Percentiles rank a stretch among this genome's conserved stretches.
These are phyloP conservation scores for Nigrograna mackinnonii DNA, from an alignment of 2,329 filamentous ascomycete genomes.

Conservation along the genomic window DNA sequence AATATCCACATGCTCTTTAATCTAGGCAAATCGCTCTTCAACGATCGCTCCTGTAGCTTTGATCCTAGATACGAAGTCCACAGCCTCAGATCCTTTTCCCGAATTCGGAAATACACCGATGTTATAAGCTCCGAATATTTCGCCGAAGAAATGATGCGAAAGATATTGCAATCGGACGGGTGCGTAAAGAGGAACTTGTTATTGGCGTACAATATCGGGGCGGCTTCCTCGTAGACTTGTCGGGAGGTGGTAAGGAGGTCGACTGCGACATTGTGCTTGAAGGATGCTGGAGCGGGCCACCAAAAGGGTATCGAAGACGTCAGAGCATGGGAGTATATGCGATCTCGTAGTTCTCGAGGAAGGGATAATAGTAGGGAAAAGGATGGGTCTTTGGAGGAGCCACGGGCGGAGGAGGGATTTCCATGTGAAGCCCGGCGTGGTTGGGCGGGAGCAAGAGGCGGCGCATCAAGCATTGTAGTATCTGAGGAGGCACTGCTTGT, in stretches of 20 bases:
- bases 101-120: constrained; percentile 38
- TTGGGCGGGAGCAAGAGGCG: constrained; percentile 27
- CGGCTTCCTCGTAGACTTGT: constrained; percentile 37
- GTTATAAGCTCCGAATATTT: constrained; percentile 26
- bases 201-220: constrained; percentile 34
- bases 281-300: constrained; percentile 27
- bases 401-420: constrained; percentile 10
- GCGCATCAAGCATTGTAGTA: constrained; percentile 37
- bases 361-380: constrained; percentile 39
- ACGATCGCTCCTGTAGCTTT: constrained; percentile 27
- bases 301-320: constrained; percentile 34
- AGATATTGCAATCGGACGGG: constrained; percentile 44
- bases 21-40: constrained; percentile 37
- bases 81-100: constrained; percentile 39
- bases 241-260: constrained; percentile 30
- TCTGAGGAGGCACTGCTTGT: constrained; percentile 32
- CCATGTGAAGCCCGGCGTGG: constrained; percentile 25
- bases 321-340: constrained; percentile 37
- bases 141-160: constrained; percentile 36
- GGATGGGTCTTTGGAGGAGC: constrained; percentile 18
- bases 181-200: constrained; percentile 45
- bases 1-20: constrained; percentile 41
- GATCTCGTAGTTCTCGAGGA: constrained; percentile 40
- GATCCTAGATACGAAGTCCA: constrained; percentile 42
- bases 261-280: constrained; percentile 23